These are phyloP conservation scores for Xerophyta viscosa DNA, from an alignment of 106 monocot species.

Conservation along the genomic window DNA sequence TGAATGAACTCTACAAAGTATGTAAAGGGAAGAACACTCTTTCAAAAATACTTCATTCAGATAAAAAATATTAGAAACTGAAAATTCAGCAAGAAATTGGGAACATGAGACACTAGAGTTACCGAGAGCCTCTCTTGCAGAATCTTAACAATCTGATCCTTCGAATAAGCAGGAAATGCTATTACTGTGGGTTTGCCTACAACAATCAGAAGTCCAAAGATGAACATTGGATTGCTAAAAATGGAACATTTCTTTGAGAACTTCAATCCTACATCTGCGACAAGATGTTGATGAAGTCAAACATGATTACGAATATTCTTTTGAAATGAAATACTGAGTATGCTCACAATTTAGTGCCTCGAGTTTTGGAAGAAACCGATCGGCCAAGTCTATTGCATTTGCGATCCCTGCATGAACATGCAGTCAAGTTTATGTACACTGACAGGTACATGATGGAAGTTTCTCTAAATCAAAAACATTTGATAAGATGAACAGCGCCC, in stretches of 20 bases:
- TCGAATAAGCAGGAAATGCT: conserved; percentile 76
- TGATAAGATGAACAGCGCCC: neutral
- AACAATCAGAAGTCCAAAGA: conserved; percentile 3
- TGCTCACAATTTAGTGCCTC: conserved; percentile 87
- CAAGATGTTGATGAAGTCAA: too few relatives aligned
- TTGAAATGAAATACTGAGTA: neutral
- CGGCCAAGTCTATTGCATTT: conserved; percentile 89
- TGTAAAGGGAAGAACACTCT: too few relatives aligned
- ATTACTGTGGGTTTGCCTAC: conserved; percentile 71
- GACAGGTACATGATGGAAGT: too few relatives aligned
- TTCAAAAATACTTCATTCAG: too few relatives aligned
- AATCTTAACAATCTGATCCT: conserved; percentile 83
- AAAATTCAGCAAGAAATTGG: neutral
- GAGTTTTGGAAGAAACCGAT: conserved; percentile 94
- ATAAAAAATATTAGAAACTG: neutral
- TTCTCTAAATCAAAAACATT: neutral
- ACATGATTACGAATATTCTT: neutral
- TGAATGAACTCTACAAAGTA: too few relatives aligned
- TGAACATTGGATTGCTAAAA: neutral
- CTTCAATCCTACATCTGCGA: too few relatives aligned
- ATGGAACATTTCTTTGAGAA: neutral
- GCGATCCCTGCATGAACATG: conserved; percentile 66
- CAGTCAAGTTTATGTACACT: neutral
- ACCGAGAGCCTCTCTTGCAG: conserved; percentile 82
- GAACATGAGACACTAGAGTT: conserved; percentile 4